phyloP scores from a whole-genome alignment of 208 protist species.

The Crithidia brevicula region DNA sequence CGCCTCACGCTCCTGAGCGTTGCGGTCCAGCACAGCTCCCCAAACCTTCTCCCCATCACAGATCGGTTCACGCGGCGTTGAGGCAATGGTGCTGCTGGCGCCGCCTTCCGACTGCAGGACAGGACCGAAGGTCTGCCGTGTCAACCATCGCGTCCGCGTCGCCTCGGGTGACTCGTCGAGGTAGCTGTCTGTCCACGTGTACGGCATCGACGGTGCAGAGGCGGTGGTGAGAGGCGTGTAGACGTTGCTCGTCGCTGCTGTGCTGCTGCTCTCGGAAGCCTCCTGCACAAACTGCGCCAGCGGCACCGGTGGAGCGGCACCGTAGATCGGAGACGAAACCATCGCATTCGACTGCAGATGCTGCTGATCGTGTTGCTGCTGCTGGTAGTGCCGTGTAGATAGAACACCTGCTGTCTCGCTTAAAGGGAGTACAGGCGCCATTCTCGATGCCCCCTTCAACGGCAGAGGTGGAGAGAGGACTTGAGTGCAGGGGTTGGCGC shows the following conservation, averaged over 20 bases:
- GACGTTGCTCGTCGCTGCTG: not conserved
- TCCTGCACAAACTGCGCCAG: not conserved
- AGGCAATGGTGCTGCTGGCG: conserved; percentile 21
- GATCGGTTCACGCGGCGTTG: conserved; percentile 1
- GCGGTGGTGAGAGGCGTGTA: not conserved
- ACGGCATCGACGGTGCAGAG: conserved; percentile 24
- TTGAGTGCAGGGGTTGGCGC: not conserved
- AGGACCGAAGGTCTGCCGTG: conserved; percentile 40
- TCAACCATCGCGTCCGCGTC: conserved; percentile 38
- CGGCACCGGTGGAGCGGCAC: too few species aligned
- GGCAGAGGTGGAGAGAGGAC: not conserved
- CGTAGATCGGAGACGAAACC: too few species aligned
- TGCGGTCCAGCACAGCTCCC: conserved; percentile 15
- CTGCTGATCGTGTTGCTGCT: too few species aligned
- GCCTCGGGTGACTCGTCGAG: conserved; percentile 26
- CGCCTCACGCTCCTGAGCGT: conserved; percentile 4
- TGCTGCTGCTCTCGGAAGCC: not conserved
- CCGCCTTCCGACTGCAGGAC: conserved; percentile 46
- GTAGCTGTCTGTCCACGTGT: conserved; percentile 50
- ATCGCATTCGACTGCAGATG: too few species aligned
- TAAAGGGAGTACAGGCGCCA: too few species aligned
- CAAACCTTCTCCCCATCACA: conserved; percentile 19
- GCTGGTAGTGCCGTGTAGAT: too few species aligned
- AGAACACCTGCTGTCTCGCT: too few species aligned
- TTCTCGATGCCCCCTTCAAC: not conserved